A percentile compares a stretch with the other conserved stretches of the same genome.
Evolutionary conservation across 2,329 filamentous ascomycete species (phyloP).

Genomic region (Furcasterigmium furcatum): DNA sequence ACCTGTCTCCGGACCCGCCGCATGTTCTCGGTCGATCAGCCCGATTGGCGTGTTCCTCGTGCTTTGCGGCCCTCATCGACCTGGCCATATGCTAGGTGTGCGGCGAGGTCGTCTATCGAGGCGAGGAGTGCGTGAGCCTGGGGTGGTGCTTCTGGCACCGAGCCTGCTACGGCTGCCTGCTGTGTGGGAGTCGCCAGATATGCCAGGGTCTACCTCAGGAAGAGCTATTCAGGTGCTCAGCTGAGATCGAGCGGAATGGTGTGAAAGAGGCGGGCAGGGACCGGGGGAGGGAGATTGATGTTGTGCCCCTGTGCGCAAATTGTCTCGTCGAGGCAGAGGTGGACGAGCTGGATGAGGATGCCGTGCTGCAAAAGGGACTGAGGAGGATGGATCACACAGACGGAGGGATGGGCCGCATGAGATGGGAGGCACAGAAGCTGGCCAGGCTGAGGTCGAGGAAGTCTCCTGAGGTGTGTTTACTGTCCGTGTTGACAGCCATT

Average conservation of each 20-base stretch:
- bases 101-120: constrained; percentile 50
- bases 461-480: constrained; percentile 7
- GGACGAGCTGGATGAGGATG: constrained; percentile 23
- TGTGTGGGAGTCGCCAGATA: constrained; percentile 41
- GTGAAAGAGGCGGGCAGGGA: constrained; percentile 5
- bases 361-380: constrained; percentile 37
- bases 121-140: constrained; percentile 53
- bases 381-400: constrained; percentile 39
- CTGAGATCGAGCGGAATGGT: background rate
- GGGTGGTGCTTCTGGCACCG: constrained; percentile 61
- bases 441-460: constrained; percentile 8
- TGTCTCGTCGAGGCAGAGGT: constrained; percentile 39
- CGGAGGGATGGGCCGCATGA: constrained; percentile 40
- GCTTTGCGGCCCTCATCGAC: constrained; percentile 44
- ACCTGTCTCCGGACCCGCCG: constrained; percentile 28
- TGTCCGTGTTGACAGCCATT: background rate
- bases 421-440: constrained; percentile 33
- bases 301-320: constrained; percentile 45
- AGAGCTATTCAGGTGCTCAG: constrained; percentile 26
- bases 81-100: constrained; percentile 57
- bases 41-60: constrained; percentile 45
- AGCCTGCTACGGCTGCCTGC: constrained; percentile 52
- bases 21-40: constrained; percentile 40
- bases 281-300: constrained; percentile 35
- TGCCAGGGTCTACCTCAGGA: constrained; percentile 27